Evolutionary conservation across 345 rosid genomes (phyloP).

Genomic region (Lepidium africanum): DNA sequence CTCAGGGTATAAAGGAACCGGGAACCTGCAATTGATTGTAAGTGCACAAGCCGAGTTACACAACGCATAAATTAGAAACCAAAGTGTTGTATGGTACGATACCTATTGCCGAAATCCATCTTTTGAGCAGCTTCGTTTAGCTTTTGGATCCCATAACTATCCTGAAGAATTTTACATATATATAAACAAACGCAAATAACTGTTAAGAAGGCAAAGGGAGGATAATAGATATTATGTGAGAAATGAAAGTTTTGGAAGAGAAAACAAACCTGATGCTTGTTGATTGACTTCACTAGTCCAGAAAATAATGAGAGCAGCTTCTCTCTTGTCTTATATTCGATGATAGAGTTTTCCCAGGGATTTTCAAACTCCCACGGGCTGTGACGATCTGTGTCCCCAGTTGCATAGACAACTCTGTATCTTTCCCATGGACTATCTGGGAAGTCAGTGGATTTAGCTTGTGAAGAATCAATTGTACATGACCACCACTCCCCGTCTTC

Average conservation of each 20-base stretch:
- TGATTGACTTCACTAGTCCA: constrained; percentile 50
- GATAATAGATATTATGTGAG: background rate
- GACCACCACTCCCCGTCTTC: constrained; percentile 87
- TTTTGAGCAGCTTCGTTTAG: constrained; percentile 72
- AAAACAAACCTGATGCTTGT: constrained; percentile 49
- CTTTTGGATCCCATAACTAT: constrained; percentile 64
- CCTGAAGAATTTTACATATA: constrained; percentile 39
- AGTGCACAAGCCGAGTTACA: background rate
- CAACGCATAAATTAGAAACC: constrained; percentile 3
- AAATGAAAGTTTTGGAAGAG: background rate
- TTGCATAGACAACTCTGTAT: constrained; percentile 45
- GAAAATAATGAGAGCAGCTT: constrained; percentile 46
- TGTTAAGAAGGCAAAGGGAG: background rate
- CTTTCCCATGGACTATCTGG: constrained; percentile 97
- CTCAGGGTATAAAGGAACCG: constrained; percentile 73
- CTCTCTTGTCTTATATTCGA: constrained; percentile 43
- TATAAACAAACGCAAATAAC: background rate
- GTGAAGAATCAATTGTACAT: constrained; percentile 52
- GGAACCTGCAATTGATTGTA: constrained; percentile 48
- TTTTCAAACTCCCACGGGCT: constrained; percentile 97
- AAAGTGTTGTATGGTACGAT: constrained; percentile 27
- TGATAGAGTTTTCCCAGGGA: constrained; percentile 55
- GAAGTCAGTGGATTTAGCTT: constrained; percentile 60
- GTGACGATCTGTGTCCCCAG: constrained; percentile 50
- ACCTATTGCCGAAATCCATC: constrained; percentile 77